Conservation (phyloP, 352 stramenopile genomes). For the Pythium scleroteichum region DNA sequence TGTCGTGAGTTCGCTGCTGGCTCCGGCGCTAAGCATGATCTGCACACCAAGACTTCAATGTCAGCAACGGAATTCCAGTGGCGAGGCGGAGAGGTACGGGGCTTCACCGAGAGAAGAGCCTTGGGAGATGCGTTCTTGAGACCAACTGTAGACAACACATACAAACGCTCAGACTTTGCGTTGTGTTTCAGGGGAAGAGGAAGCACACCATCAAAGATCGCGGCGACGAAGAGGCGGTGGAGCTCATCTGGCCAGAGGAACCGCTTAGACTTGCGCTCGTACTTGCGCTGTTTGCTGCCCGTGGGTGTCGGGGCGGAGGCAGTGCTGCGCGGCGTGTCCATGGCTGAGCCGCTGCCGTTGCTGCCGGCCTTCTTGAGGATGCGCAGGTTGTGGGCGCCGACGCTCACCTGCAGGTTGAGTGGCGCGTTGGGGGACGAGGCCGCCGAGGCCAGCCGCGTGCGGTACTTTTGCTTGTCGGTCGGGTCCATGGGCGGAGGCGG, state of each 20-base stretch:
- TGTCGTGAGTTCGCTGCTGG: slow-evolving; percentile 69
- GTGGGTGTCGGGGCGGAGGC: slow-evolving; percentile 14
- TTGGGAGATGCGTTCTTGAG: slow-evolving; percentile 88
- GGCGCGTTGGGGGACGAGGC: not conserved
- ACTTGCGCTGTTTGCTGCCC: slow-evolving; percentile 79
- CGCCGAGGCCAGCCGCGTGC: slow-evolving; percentile 24
- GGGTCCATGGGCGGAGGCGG: slow-evolving; percentile 24
- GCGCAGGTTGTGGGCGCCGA: slow-evolving; percentile 28
- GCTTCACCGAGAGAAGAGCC: slow-evolving; percentile 60
- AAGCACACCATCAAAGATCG: slow-evolving; percentile 77
- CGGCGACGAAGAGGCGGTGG: slow-evolving; percentile 84
- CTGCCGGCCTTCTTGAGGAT: slow-evolving; percentile 27
- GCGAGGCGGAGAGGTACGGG: not conserved
- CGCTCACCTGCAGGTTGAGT: slow-evolving; percentile 18
- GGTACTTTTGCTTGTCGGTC: slow-evolving; percentile 28
- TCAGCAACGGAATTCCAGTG: slow-evolving; percentile 34
- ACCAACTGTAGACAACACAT: slow-evolving; percentile 41
- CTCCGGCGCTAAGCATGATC: slow-evolving; percentile 69
- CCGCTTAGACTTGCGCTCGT: slow-evolving; percentile 86
- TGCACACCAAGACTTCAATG: not conserved
- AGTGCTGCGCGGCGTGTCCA: slow-evolving; percentile 5
- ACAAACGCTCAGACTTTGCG: not conserved
- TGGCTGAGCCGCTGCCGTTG: not conserved
- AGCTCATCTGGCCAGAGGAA: slow-evolving; percentile 89
- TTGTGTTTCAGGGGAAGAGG: not conserved